Conservation (phyloP, 352 stramenopile genomes). For the Phytopythium oedochilum region DNA sequence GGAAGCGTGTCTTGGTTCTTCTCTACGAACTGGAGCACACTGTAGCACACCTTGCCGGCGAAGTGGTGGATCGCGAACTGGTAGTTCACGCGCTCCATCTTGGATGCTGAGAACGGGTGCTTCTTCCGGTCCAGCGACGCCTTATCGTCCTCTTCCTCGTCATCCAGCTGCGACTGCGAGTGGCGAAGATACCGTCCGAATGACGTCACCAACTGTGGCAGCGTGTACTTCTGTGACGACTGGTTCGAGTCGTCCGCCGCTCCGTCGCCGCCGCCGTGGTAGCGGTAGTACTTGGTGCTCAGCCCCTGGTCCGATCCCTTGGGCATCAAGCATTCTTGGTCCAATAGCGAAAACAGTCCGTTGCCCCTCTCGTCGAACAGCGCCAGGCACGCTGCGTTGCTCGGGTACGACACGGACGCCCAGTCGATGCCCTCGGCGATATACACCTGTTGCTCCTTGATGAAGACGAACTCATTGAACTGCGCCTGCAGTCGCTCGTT, state of each 20-base stretch:
- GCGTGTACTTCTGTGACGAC: conserved; percentile 42
- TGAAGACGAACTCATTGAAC: conserved; percentile 89
- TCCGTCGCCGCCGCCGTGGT: conserved; percentile 33
- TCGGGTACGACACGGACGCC: conserved; percentile 72
- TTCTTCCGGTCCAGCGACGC: conserved; percentile 21
- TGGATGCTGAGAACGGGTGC: conserved; percentile 69
- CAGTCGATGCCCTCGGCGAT: conserved; percentile 84
- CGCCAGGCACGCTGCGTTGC: conserved; percentile 72
- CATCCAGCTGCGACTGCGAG: conserved; percentile 25
- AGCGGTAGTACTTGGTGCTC: conserved; percentile 79
- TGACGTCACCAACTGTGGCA: conserved; percentile 58
- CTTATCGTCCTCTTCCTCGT: conserved; percentile 35
- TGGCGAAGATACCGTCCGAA: conserved; percentile 57
- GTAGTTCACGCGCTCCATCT: conserved; percentile 78
- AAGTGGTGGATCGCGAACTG: conserved; percentile 85
- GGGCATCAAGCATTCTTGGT: conserved; percentile 82
- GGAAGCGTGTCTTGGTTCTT: conserved; percentile 86
- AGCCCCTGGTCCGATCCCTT: conserved; percentile 80
- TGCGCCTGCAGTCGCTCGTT: conserved; percentile 83
- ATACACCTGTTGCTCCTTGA: conserved; percentile 83
- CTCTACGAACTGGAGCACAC: conserved; percentile 76
- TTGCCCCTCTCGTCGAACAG: conserved; percentile 82
- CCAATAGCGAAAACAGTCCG: conserved; percentile 75
- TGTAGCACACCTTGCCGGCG: conserved; percentile 71
- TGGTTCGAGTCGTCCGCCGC: conserved; percentile 21